Base-by-base conservation (phyloP, 441 rosid genomes). In the Populus hybrid region DNA sequence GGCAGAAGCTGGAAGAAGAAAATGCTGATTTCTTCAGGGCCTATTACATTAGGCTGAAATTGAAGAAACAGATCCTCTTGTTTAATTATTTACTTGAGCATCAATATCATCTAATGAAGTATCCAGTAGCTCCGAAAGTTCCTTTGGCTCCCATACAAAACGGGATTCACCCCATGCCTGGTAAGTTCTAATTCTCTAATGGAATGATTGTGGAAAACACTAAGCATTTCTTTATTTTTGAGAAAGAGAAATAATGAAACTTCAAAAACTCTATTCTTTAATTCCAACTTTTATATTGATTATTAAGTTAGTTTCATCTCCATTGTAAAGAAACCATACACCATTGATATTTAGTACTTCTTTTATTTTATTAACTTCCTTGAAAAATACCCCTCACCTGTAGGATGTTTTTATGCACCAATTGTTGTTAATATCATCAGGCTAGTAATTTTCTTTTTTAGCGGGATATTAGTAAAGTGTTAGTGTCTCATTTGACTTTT, bases 1-100 rank as follows among this genome's bases (percentile, higher is more conserved):
- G 99, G 99, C 98, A 96, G 91, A 96, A 96, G 86, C 79, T 96
- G 86, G 99, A 96, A 88, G 99, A 96, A 85, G 99, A 96, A 81
- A 96, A 96, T 82, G 90, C 90, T 28, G 98, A 92, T 34, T 96
- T 96, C 83, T 96, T 96, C 89, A 90, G 97, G 86, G 97, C 96
- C 30, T 96, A 96, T 84, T 96, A 96, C 70, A 90, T 96, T 50
- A 87, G 98, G 86, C 82, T 96, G 88, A 94, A 96, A 80, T 80
- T 96, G 80, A 94, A 96, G 88, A 96, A 88, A 83, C 99, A 96
- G 67, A 96, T 96, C 72, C 84, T 93, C 71, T 69, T 94, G 40
- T 96, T 96, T 82, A 96, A 96, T 80, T 89, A 94, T 84, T 86
- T 96, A 85, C 95, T 96, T 46, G 97, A 96, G 88, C 89, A 89